Evolutionary conservation across 805 yeast species (phyloP).

Genomic region (Gaillardinia entomophila): DNA sequence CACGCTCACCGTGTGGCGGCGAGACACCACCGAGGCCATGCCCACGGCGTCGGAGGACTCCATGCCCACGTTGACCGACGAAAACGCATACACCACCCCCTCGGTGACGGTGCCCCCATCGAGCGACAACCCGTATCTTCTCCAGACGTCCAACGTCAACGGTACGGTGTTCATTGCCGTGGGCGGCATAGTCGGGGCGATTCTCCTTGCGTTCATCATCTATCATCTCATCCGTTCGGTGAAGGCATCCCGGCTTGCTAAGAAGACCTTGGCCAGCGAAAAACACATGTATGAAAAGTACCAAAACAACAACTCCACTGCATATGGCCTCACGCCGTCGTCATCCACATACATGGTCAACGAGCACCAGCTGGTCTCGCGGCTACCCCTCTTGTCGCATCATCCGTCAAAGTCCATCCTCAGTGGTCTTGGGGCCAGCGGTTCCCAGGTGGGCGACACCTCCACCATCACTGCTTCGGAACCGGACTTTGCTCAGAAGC

Average conservation of each 20-base stretch:
- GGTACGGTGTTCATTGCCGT: slow-evolving; percentile 85
- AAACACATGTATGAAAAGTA: slow-evolving; percentile 27
- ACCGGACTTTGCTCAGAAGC: slow-evolving; percentile 22
- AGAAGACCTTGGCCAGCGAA: slow-evolving; percentile 28
- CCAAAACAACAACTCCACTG: slow-evolving; percentile 22
- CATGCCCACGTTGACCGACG: slow-evolving; percentile 10
- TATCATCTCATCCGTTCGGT: slow-evolving; percentile 49
- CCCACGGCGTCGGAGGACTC: slow-evolving; percentile 6
- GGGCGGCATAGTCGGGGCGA: slow-evolving; percentile 61
- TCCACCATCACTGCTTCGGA: slow-evolving; percentile 30
- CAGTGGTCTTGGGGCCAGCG: slow-evolving; percentile 5
- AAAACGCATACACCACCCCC: slow-evolving; percentile 37
- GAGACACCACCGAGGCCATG: slow-evolving; percentile 5
- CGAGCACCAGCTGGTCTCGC: slow-evolving; percentile 20
- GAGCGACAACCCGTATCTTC: slow-evolving; percentile 58
- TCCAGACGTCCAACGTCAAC: slow-evolving; percentile 45
- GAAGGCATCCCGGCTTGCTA: slow-evolving; percentile 48
- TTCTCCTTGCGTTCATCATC: slow-evolving; percentile 43
- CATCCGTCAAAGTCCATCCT: slow-evolving; percentile 4
- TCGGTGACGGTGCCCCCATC: slow-evolving; percentile 54
- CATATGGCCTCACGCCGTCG: slow-evolving; percentile 9
- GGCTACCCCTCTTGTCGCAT: slow-evolving; percentile 28
- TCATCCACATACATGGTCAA: slow-evolving; percentile 4
- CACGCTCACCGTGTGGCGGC: slow-evolving; percentile 1
- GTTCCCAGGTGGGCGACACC: slow-evolving; percentile 24